Evolutionary conservation across 495 filamentous ascomycete species (phyloP).

Genomic region (Aspergillus bertholletiae): DNA sequence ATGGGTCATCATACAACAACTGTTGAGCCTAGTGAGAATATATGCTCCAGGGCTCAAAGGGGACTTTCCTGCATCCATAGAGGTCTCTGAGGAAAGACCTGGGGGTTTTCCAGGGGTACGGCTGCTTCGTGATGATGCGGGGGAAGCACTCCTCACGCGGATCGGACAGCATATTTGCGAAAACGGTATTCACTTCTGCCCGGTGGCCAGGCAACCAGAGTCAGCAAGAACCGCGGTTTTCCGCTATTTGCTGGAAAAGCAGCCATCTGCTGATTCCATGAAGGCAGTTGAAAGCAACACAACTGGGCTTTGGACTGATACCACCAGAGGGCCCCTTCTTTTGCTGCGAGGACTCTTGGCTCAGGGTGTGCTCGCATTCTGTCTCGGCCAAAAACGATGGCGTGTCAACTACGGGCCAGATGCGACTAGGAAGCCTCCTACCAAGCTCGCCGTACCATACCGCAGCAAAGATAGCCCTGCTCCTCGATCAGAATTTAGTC

Average conservation of each 20-base stretch:
- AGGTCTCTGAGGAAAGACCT: not conserved
- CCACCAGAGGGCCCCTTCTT: not conserved
- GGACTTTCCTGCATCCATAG: not conserved
- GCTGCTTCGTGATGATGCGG: not conserved
- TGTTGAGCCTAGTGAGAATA: slow-evolving; percentile 31
- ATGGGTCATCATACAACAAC: slow-evolving; percentile 10
- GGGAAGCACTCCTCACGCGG: not conserved
- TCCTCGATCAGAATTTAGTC: slow-evolving; percentile 64
- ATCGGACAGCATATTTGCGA: not conserved
- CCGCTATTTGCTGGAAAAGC: not conserved
- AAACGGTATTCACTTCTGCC: not conserved
- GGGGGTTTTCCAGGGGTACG: not conserved
- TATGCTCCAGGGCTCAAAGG: not conserved
- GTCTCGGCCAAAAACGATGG: slow-evolving; percentile 59
- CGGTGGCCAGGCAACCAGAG: not conserved
- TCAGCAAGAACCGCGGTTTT: not conserved
- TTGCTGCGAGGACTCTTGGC: slow-evolving; percentile 61
- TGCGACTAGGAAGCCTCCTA: not conserved
- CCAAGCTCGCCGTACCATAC: slow-evolving; percentile 52
- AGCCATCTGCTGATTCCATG: too few species aligned
- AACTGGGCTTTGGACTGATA: not conserved
- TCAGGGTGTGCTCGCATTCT: slow-evolving; percentile 50
- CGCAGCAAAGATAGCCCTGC: slow-evolving; percentile 66
- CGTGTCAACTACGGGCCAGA: not conserved
- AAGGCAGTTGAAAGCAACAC: not conserved